These are phyloP conservation scores for Dioszegia hungarica DNA, from an alignment of 768 basidiomycete genomes.

Conservation along the genomic window DNA sequence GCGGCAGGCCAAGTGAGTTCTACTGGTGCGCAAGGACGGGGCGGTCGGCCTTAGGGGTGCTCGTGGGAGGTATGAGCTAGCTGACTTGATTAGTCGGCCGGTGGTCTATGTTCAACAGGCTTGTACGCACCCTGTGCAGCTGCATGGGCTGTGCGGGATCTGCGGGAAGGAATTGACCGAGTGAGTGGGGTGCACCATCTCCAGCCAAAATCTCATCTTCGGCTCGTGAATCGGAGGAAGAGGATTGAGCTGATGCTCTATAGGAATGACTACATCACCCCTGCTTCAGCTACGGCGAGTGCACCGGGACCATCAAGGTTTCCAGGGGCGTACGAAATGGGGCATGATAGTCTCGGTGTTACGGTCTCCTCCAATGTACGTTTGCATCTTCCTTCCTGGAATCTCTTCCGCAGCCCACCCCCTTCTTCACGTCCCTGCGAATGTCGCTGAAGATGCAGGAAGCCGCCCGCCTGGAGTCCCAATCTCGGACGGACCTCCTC, in stretches of 20 bases:
- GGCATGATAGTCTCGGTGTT: conserved; percentile 83
- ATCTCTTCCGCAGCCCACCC: not conserved
- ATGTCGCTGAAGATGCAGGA: too few relatives aligned
- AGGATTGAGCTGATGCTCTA: not conserved
- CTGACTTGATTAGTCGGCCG: conserved; percentile 28
- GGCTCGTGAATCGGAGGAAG: too few relatives aligned
- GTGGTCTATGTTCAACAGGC: conserved; percentile 68
- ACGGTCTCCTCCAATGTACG: conserved; percentile 65
- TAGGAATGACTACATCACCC: conserved; percentile 44
- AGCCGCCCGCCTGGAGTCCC: conserved; percentile 79
- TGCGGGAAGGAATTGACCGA: conserved; percentile 88
- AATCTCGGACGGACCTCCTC: conserved; percentile 73
- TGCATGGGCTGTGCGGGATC: conserved; percentile 83
- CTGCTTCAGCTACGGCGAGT: conserved; percentile 8
- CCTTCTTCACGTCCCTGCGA: not conserved
- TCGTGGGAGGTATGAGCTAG: not conserved
- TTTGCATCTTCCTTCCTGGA: not conserved
- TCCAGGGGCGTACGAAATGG: conserved; percentile 57
- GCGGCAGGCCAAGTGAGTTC: conserved; percentile 22
- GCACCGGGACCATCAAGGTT: conserved; percentile 27
- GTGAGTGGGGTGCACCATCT: conserved; percentile 17
- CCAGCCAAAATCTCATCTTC: not conserved
- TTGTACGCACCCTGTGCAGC: conserved; percentile 93
- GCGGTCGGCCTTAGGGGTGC: not conserved
- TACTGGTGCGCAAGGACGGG: not conserved